Evolutionary conservation across 2,329 filamentous ascomycete species (phyloP).

Genomic region (Basipetospora chlamydospora): DNA sequence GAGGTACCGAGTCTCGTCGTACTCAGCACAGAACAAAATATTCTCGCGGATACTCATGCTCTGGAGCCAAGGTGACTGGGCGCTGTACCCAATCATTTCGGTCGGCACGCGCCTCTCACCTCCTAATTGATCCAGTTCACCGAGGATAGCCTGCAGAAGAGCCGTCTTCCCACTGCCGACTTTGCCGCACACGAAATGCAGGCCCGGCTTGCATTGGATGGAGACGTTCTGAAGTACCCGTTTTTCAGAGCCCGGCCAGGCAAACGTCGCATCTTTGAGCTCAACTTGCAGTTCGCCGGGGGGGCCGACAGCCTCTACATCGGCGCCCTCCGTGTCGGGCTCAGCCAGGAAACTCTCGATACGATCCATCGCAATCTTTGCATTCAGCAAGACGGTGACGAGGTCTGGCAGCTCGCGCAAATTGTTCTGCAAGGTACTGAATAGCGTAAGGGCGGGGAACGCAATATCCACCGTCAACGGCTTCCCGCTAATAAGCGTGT

Average conservation of each 20-base stretch:
- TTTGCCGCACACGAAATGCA: constrained; percentile 42
- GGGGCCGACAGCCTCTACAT: constrained; percentile 10
- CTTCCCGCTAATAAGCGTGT: constrained; percentile 54
- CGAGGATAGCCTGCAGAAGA: constrained; percentile 41
- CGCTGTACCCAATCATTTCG: constrained; percentile 38
- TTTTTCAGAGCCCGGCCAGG: constrained; percentile 57
- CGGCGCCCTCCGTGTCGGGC: constrained; percentile 51
- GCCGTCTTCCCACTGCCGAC: constrained; percentile 50
- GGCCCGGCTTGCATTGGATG: constrained; percentile 30
- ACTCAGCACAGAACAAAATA: constrained; percentile 45
- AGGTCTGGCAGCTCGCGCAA: constrained; percentile 62
- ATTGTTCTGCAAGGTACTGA: constrained; percentile 58
- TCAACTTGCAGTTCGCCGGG: constrained; percentile 23
- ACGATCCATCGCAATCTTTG: constrained; percentile 65
- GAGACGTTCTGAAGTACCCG: constrained; percentile 33
- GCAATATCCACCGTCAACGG: constrained; percentile 66
- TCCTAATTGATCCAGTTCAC: constrained; percentile 51
- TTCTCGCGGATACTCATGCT: constrained; percentile 52
- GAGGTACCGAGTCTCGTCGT: constrained; percentile 40
- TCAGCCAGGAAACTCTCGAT: constrained; percentile 81
- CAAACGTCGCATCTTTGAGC: constrained; percentile 54
- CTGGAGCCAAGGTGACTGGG: constrained; percentile 51
- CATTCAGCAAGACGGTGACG: constrained; percentile 65
- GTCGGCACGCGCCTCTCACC: constrained; percentile 30
- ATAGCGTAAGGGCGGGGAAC: constrained; percentile 74